Evolutionary conservation across 331 rosid species (phyloP).

Genomic region (Pyracantha coccinea): DNA sequence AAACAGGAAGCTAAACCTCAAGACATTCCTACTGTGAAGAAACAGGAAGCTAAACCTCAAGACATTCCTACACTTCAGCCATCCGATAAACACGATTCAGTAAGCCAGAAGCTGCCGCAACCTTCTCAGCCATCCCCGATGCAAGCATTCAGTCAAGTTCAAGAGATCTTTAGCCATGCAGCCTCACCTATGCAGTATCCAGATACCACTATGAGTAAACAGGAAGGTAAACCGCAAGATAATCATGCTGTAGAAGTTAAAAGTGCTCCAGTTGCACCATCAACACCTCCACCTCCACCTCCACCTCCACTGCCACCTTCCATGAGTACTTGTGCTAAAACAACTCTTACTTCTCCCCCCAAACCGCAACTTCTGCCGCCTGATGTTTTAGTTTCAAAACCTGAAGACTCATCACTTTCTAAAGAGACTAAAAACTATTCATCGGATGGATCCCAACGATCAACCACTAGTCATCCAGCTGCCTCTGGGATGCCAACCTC

Average conservation of each 20-base stretch:
- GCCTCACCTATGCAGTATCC: background rate
- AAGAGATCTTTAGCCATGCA: background rate
- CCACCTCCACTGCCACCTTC: slow-evolving; percentile 23
- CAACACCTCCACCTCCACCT: slow-evolving; percentile 30
- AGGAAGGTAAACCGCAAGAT: background rate
- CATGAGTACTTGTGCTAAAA: slow-evolving; percentile 5
- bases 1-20: background rate
- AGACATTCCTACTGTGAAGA: background rate
- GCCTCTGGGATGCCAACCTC: slow-evolving; percentile 23
- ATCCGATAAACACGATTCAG: background rate
- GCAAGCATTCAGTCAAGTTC: slow-evolving; percentile 1
- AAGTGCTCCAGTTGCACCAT: slow-evolving; percentile 30
- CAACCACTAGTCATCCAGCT: slow-evolving; percentile 16
- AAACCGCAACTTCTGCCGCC: slow-evolving; percentile 18
- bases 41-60: too few relatives aligned
- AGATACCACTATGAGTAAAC: background rate
- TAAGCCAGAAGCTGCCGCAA: background rate
- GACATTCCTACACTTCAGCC: background rate
- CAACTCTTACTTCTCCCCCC: slow-evolving; percentile 32
- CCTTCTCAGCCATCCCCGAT: slow-evolving; percentile 17
- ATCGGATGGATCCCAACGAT: slow-evolving; percentile 29
- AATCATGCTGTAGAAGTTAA: slow-evolving; percentile 16
- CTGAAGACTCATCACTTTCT: slow-evolving; percentile 13
- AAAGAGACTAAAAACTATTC: slow-evolving; percentile 21
- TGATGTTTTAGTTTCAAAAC: slow-evolving; percentile 15